Conservation (phyloP, 1,139 yeast genomes). For the Protomyces pachydermus region DNA sequence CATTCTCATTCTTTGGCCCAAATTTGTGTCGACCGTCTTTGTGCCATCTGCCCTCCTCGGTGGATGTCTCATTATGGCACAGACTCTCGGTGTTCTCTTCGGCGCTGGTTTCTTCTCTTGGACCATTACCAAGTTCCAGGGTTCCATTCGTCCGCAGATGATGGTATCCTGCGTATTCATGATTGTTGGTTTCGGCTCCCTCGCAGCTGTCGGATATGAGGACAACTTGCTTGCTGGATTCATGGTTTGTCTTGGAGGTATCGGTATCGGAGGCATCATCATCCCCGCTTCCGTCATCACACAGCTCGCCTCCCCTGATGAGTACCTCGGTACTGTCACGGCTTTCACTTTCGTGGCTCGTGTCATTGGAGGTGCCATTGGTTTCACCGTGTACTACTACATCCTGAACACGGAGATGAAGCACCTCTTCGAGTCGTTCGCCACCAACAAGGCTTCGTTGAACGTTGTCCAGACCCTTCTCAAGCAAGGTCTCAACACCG, state of each 20-base stretch:
- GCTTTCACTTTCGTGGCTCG: constrained; percentile 24
- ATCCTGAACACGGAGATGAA: constrained; percentile 7
- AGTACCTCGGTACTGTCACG: constrained; percentile 21
- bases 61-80: constrained; percentile 19
- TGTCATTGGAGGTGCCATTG: constrained; percentile 25
- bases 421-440: background rate
- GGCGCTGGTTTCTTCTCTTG: constrained; percentile 26
- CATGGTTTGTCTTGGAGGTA: constrained; percentile 14
- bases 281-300: constrained; percentile 25
- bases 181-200: constrained; percentile 18
- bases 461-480: background rate
- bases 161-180: constrained; percentile 11
- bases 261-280: constrained; percentile 22
- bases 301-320: constrained; percentile 22
- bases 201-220: background rate
- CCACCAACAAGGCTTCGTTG: constrained; percentile 8
- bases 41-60: constrained; percentile 10
- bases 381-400: constrained; percentile 22
- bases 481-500: background rate
- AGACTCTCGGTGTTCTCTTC: constrained; percentile 14
- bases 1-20: constrained; percentile 21
- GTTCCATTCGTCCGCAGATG: constrained; percentile 21
- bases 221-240: constrained; percentile 20
- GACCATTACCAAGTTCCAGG: constrained; percentile 23
- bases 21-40: constrained; percentile 7